Base-by-base conservation (phyloP, 768 basidiomycete species). In the Leccinum pellstonianum region DNA sequence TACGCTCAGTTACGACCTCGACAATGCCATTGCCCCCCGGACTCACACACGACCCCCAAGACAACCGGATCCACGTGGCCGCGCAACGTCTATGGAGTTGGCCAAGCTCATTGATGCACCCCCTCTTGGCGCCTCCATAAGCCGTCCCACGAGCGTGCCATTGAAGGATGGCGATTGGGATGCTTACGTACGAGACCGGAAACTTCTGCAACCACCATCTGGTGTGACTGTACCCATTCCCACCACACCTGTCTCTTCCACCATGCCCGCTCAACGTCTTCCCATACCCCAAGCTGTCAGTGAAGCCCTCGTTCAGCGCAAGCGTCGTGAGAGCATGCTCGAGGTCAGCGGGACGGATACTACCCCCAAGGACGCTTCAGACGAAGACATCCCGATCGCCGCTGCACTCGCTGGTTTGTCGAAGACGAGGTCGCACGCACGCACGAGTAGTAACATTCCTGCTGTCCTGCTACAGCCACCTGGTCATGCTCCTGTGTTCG, bases 161-260 rank as follows among this genome's bases (percentile, higher is more conserved):
- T 73, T 90, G 43, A 69, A 81, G 52, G 85, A 90, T 47, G 80
- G 83, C n/a, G 87, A 90, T 63, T 97, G 94, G 94, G 90, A 95
- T 62, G 75, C 82, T 48, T 96, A 97, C 71, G 81, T 94, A 52
- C 86, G 85, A 49, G 91, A 95, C 53, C 84, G 94, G 57, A 92
- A 89, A 69, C 79, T 97, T 15, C 74, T 95, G 61, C 90, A 91
- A 66, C 92, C 93, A 47, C 91, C 92, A 10, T 81, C 86, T 19
- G 91, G 92, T 7, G 81, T 91, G 48, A 84, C 91, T 15, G 80
- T 86, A n/a, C 91, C 92, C 1, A 93, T 94, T 66, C 75, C 80
- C 6, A 85, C 87, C n/a, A 82, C 83, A 8, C 77, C 82, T 27
- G 64, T 76, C 49, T 68, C 76, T 55, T 61, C 78, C 3, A 63